phyloP scores from a whole-genome alignment of 2,329 filamentous ascomycete genomes.

The Pyrenochaeta sp. region DNA sequence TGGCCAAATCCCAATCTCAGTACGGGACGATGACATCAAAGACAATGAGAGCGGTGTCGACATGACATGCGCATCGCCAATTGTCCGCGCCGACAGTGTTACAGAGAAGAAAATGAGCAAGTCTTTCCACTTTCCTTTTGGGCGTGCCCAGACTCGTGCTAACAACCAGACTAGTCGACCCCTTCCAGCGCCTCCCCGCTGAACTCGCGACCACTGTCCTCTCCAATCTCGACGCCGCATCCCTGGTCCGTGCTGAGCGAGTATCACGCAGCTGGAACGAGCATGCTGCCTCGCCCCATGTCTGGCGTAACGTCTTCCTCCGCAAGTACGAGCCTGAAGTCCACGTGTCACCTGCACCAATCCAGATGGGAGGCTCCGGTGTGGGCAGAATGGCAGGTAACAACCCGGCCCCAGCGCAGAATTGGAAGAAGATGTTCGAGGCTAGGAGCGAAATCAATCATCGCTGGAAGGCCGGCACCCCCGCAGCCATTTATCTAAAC shows the following conservation, averaged over 20 bases:
- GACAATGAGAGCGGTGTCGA: constrained; percentile 50
- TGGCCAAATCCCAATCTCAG: constrained; percentile 23
- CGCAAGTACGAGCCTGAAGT: constrained; percentile 60
- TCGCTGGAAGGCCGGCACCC: constrained; percentile 81
- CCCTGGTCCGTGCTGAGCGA: constrained; percentile 63
- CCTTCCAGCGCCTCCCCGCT: constrained; percentile 62
- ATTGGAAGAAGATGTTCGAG: constrained; percentile 88
- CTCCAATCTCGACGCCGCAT: constrained; percentile 66
- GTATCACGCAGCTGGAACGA: constrained; percentile 67
- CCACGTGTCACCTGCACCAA: constrained; percentile 55
- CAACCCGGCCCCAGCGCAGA: constrained; percentile 62
- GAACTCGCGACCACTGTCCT: constrained; percentile 69
- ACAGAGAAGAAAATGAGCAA: constrained; percentile 47
- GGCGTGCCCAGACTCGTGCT: too few species aligned
- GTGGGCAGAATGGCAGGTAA: constrained; percentile 60
- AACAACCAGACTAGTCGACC: constrained; percentile 55
- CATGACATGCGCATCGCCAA: constrained; percentile 47
- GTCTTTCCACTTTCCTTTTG: constrained; percentile 10
- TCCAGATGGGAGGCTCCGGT: constrained; percentile 62
- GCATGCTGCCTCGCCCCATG: constrained; percentile 64
- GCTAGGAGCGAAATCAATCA: constrained; percentile 77
- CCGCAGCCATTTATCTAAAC: constrained; percentile 85
- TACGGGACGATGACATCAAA: constrained; percentile 40
- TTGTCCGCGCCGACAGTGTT: constrained; percentile 42
- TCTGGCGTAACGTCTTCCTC: constrained; percentile 71